These are phyloP conservation scores for Papiliotrema nemorosa DNA, from an alignment of 1,284 basidiomycete genomes.

Conservation along the genomic window DNA sequence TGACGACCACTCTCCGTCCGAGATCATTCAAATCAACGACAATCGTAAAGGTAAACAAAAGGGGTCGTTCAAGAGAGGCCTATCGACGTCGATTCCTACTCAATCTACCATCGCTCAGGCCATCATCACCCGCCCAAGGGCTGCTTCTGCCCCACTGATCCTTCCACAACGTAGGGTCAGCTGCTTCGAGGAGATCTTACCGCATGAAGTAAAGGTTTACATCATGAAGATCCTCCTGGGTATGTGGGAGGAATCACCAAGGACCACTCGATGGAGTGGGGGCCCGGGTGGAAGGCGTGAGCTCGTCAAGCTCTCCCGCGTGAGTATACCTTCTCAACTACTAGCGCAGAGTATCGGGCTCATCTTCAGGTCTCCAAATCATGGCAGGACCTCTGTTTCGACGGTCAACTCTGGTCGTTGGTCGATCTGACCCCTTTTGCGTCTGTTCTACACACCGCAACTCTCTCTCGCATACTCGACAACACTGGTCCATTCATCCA, in stretches of 20 bases:
- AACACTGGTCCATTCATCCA: slow-evolving; percentile 63
- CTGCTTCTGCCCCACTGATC: background rate
- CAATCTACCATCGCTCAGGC: background rate
- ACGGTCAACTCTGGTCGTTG: slow-evolving; percentile 78
- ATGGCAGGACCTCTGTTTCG: slow-evolving; percentile 75
- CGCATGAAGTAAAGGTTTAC: slow-evolving; percentile 68
- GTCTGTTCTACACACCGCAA: slow-evolving; percentile 41
- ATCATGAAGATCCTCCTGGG: slow-evolving; percentile 53
- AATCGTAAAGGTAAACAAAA: too few relatives aligned
- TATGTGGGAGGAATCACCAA: slow-evolving; percentile 55
- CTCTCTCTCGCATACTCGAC: slow-evolving; percentile 25
- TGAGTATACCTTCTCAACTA: slow-evolving; percentile 50
- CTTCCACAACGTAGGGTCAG: background rate
- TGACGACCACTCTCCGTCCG: too few relatives aligned
- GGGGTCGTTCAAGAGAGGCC: too few relatives aligned
- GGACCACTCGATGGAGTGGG: slow-evolving; percentile 63
- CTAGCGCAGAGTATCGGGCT: background rate
- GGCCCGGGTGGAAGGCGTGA: slow-evolving; percentile 68
- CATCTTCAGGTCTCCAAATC: slow-evolving; percentile 66
- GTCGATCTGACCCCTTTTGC: slow-evolving; percentile 63
- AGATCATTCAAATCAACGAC: too few relatives aligned
- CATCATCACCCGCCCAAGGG: background rate
- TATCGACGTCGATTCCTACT: background rate
- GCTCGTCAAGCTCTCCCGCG: slow-evolving; percentile 72
- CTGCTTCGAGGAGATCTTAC: slow-evolving; percentile 55